Evolutionary conservation across 2,329 filamentous ascomycete genomes (phyloP).

Genomic region (Neocucurbitaria cava): DNA sequence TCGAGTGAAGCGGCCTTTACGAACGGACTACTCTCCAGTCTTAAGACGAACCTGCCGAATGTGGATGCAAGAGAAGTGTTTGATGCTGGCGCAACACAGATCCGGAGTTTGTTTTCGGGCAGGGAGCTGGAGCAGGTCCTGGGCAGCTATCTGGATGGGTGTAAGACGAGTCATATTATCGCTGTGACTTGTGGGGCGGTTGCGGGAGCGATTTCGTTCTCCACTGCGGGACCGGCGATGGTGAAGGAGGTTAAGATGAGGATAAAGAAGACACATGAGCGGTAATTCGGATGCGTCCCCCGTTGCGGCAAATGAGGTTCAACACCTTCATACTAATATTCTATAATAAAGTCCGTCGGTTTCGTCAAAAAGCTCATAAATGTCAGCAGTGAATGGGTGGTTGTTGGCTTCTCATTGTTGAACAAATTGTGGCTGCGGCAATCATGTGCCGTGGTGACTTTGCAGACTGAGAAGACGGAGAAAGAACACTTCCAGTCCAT

Average conservation of each 20-base stretch:
- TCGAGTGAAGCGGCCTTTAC: constrained; percentile 53
- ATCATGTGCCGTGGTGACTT: too few species aligned
- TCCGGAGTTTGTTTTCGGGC: constrained; percentile 45
- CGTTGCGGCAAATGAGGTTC: not conserved
- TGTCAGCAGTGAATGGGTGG: not conserved
- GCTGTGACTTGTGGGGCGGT: constrained; percentile 27
- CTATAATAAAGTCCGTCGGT: too few species aligned
- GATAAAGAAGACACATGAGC: constrained; percentile 22
- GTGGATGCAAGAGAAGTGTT: constrained; percentile 47
- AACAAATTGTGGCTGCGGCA: too few species aligned
- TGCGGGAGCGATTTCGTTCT: constrained; percentile 25
- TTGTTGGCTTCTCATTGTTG: too few species aligned
- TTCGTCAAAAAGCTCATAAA: too few species aligned
- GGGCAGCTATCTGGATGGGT: constrained; percentile 33
- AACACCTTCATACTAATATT: too few species aligned
- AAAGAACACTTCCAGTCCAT: too few species aligned
- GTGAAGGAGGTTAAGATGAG: constrained; percentile 20
- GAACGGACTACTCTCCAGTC: constrained; percentile 46
- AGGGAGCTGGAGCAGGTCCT: constrained; percentile 29
- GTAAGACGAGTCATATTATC: constrained; percentile 31
- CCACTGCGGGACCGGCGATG: constrained; percentile 23
- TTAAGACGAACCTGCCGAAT: constrained; percentile 44
- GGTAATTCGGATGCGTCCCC: not conserved
- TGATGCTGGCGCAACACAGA: constrained; percentile 53
- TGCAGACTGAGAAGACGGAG: too few species aligned